Percentiles rank a stretch among this genome's conserved stretches.
Conservation (phyloP, 1,284 basidiomycete genomes). For the Irpex rosettiformis region DNA sequence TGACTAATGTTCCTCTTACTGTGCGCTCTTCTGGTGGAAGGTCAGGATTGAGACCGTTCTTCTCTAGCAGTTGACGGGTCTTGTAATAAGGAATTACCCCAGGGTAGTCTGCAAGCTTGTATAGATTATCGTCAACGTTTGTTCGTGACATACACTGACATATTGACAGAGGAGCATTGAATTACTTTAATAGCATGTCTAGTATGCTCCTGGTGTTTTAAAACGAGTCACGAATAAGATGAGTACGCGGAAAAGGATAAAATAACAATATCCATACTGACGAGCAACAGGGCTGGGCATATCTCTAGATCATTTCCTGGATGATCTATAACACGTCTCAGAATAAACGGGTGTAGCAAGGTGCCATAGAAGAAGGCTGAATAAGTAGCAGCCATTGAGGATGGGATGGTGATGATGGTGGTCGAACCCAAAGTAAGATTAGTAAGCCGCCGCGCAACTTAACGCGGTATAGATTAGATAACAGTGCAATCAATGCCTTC, state of each 20-base stretch:
- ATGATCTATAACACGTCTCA: slow-evolving; percentile 50
- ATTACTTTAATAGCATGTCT: slow-evolving; percentile 60
- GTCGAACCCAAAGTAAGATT: background rate
- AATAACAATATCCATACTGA: slow-evolving; percentile 28
- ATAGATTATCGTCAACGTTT: background rate
- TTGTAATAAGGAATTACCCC: slow-evolving; percentile 60
- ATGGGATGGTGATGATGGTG: background rate
- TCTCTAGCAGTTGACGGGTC: slow-evolving; percentile 38
- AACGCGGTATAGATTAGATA: background rate
- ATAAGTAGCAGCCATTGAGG: background rate
- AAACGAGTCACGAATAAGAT: no score
- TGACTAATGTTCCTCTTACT: slow-evolving; percentile 71
- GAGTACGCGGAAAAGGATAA: slow-evolving; percentile 50
- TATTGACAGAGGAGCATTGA: background rate
- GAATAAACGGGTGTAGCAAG: slow-evolving; percentile 48
- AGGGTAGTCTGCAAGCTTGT: slow-evolving; percentile 73
- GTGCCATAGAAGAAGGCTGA: slow-evolving; percentile 88
- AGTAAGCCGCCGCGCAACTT: background rate
- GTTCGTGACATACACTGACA: background rate
- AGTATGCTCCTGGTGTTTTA: slow-evolving; percentile 66
- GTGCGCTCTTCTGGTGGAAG: slow-evolving; percentile 46
- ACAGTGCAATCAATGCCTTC: background rate
- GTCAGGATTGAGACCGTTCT: slow-evolving; percentile 27
- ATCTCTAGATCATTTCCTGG: slow-evolving; percentile 38
- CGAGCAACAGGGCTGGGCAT: slow-evolving; percentile 46